Evolutionary conservation across 495 filamentous ascomycete species (phyloP).

Genomic region (Podospora sp.): DNA sequence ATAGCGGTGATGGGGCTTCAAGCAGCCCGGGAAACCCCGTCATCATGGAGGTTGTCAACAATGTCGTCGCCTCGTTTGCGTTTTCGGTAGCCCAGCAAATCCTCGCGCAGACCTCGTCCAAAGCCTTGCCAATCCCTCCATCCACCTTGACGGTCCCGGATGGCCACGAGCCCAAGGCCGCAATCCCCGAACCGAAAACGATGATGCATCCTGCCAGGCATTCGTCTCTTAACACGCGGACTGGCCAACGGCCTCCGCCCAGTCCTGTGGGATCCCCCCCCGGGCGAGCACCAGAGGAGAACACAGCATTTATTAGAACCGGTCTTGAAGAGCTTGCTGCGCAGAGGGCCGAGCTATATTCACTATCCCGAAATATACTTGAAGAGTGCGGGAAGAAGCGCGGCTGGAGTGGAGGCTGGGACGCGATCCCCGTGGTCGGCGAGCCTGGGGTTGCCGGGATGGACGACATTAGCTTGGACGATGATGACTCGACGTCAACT

Average conservation of each 20-base stretch:
- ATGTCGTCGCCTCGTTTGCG: constrained; percentile 81
- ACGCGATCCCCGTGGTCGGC: constrained; percentile 60
- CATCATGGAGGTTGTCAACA: constrained; percentile 65
- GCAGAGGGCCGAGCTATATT: constrained; percentile 74
- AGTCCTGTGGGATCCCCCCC: constrained; percentile 51
- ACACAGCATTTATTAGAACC: constrained; percentile 54
- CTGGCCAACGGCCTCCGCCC: constrained; percentile 39
- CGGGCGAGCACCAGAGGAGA: constrained; percentile 38
- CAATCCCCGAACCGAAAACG: constrained; percentile 63
- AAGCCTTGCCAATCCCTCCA: constrained; percentile 65
- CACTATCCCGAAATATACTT: constrained; percentile 77
- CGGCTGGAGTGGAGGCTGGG: constrained; percentile 81
- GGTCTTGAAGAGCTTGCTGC: constrained; percentile 85
- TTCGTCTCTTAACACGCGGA: constrained; percentile 51
- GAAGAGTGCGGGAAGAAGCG: constrained; percentile 71
- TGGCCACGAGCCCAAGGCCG: constrained; percentile 51
- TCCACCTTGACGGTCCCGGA: constrained; percentile 53
- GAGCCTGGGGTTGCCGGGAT: constrained; percentile 52
- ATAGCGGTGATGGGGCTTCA: constrained; percentile 25
- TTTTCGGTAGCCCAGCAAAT: constrained; percentile 80
- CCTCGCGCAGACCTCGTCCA: constrained; percentile 72
- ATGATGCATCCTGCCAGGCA: constrained; percentile 63
- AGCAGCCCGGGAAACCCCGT: neutral
- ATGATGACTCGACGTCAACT: constrained; percentile 24
- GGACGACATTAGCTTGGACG: constrained; percentile 59